These are phyloP conservation scores for Pythium volutum DNA, from an alignment of 352 stramenopile species.

Conservation along the genomic window DNA sequence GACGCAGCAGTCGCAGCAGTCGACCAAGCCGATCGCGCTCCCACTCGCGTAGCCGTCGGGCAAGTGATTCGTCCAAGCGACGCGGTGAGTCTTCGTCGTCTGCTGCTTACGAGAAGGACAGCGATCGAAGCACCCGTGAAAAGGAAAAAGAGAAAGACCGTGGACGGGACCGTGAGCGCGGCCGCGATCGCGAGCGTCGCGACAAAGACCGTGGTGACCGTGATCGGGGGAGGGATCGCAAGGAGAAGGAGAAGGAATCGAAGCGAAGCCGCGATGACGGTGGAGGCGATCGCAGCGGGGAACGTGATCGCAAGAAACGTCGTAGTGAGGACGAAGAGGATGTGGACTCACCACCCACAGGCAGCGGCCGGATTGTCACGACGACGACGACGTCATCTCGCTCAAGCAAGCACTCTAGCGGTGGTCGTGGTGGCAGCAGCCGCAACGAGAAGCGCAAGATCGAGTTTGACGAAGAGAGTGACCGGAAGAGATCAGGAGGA, in stretches of 20 bases:
- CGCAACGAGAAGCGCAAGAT: conserved; percentile 38
- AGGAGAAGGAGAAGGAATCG: conserved; percentile 22
- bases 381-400: conserved; percentile 37
- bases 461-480: conserved; percentile 47
- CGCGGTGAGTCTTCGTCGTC: conserved; percentile 33
- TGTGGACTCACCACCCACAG: conserved; percentile 23
- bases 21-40: conserved; percentile 44
- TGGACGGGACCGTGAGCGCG: conserved; percentile 31
- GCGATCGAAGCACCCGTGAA: conserved; percentile 15
- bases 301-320: conserved; percentile 41
- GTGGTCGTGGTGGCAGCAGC: conserved; percentile 8
- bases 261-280: conserved; percentile 32
- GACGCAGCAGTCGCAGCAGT: conserved; percentile 22
- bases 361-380: conserved; percentile 48
- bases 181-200: conserved; percentile 9
- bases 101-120: neutral
- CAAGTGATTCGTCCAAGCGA: conserved; percentile 33
- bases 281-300: conserved; percentile 37
- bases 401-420: conserved; percentile 15
- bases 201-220: conserved; percentile 30
- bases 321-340: conserved; percentile 15
- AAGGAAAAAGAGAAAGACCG: conserved; percentile 19
- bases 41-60: conserved; percentile 35
- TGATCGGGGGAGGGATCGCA: neutral
- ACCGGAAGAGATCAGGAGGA: conserved; percentile 29